Conservation (phyloP, 495 filamentous ascomycete genomes). For the Coniosporium apollinis region DNA sequence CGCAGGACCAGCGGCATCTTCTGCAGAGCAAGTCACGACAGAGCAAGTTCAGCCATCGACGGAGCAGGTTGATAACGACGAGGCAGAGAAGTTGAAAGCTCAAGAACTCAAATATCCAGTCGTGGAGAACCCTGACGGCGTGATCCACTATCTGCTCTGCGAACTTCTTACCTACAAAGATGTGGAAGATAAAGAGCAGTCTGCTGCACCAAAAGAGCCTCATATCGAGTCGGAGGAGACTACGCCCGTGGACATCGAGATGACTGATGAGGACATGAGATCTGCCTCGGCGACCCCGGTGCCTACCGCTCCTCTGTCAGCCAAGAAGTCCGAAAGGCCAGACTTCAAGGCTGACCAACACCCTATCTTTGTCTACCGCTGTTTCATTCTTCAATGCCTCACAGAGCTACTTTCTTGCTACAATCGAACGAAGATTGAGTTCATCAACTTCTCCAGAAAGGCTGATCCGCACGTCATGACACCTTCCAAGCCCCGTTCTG, state of each 20-base stretch:
- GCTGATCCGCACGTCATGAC: slow-evolving; percentile 67
- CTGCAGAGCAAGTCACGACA: background rate
- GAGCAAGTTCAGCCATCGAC: slow-evolving; percentile 30
- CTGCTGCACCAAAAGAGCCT: slow-evolving; percentile 34
- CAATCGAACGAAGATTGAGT: slow-evolving; percentile 89
- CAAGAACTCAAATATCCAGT: slow-evolving; percentile 64
- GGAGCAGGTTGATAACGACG: slow-evolving; percentile 10
- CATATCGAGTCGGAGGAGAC: slow-evolving; percentile 16
- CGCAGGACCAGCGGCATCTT: background rate
- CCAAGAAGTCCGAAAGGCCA: slow-evolving; percentile 54
- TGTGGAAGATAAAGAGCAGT: slow-evolving; percentile 64
- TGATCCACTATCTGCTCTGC: slow-evolving; percentile 88
- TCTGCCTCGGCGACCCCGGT: slow-evolving; percentile 22
- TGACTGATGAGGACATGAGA: slow-evolving; percentile 15
- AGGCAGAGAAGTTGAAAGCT: slow-evolving; percentile 43
- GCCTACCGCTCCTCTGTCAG: slow-evolving; percentile 20
- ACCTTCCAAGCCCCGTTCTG: slow-evolving; percentile 85
- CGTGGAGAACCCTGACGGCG: slow-evolving; percentile 85
- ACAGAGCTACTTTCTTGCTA: slow-evolving; percentile 87
- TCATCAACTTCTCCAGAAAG: slow-evolving; percentile 94
- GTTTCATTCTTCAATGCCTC: slow-evolving; percentile 85
- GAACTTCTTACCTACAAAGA: slow-evolving; percentile 86
- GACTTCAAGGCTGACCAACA: slow-evolving; percentile 85
- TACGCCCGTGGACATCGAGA: slow-evolving; percentile 32
- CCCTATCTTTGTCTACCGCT: slow-evolving; percentile 89